Conservation (phyloP, 2,329 filamentous ascomycete genomes). For the Thelonectria rubi region DNA sequence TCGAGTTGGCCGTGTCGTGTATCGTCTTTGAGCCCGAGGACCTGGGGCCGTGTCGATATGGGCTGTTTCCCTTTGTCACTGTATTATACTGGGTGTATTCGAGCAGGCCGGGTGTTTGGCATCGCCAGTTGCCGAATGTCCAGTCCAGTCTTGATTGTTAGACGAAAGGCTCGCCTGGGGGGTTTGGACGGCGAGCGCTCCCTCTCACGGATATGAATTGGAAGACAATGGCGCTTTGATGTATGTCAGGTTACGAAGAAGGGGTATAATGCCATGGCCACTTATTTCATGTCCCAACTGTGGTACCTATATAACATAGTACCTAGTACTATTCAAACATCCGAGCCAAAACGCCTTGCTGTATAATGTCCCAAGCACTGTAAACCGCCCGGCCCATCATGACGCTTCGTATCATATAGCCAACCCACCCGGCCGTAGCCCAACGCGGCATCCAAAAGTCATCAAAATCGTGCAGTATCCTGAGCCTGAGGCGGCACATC, state of each 20-base stretch:
- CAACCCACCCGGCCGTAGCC: neutral
- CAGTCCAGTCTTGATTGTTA: too few relatives aligned
- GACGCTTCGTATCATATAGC: neutral
- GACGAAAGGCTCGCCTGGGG: too few relatives aligned
- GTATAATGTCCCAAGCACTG: constrained; percentile 1
- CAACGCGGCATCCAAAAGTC: neutral
- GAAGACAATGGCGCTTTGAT: too few relatives aligned
- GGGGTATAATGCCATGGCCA: too few relatives aligned
- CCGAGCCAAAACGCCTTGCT: constrained; percentile 31
- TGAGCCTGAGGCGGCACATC: constrained; percentile 48
- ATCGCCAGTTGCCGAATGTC: constrained; percentile 1
- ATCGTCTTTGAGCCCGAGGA: neutral
- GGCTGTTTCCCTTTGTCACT: constrained; percentile 25
- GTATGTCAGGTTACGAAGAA: too few relatives aligned
- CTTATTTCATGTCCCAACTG: neutral
- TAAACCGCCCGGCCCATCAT: neutral
- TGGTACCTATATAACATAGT: neutral
- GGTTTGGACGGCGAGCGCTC: too few relatives aligned
- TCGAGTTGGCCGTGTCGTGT: neutral
- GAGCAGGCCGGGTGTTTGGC: constrained; percentile 21
- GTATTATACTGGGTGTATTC: constrained; percentile 15
- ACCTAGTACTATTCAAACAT: neutral
- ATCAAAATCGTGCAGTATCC: constrained; percentile 21
- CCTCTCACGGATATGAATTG: too few relatives aligned
- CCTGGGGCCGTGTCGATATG: constrained; percentile 17